Evolutionary conservation across 208 protist genomes (phyloP).

Genomic region (Wallacemonas sp.): DNA sequence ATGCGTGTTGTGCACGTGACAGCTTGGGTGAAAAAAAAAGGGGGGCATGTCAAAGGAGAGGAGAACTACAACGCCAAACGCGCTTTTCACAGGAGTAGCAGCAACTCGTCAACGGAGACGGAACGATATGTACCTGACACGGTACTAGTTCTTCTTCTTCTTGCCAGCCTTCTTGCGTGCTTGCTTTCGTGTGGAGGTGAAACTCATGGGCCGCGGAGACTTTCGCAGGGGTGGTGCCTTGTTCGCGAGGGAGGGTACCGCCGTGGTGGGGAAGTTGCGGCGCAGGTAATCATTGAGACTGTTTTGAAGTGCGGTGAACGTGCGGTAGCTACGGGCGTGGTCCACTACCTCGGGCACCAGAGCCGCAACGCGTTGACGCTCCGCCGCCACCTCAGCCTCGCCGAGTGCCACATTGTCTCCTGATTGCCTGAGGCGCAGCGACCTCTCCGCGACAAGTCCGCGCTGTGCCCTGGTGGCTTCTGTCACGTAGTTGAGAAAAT

Average conservation of each 20-base stretch:
- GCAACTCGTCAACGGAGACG: no score
- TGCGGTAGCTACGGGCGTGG: slow-evolving; percentile 55
- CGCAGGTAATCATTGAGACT: slow-evolving; percentile 79
- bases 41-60: no score
- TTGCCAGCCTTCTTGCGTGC: slow-evolving; percentile 13
- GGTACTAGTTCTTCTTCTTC: slow-evolving; percentile 15
- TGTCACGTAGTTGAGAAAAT: slow-evolving; percentile 87
- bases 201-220: slow-evolving; percentile 1
- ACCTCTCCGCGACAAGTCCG: slow-evolving; percentile 63
- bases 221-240: background rate
- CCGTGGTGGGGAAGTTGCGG: slow-evolving; percentile 62
- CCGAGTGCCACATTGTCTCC: no score
- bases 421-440: slow-evolving; percentile 54
- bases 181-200: slow-evolving; percentile 17
- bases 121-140: no score
- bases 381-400: slow-evolving; percentile 37
- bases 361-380: slow-evolving; percentile 37
- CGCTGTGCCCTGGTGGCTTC: slow-evolving; percentile 76
- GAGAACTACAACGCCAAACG: no score
- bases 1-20: no score
- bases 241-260: background rate
- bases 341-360: slow-evolving; percentile 64
- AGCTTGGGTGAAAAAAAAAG: no score
- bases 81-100: no score
- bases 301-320: slow-evolving; percentile 86